These are phyloP conservation scores for Coemansia sp. DNA, from an alignment of 192 early-diverging fungal species.

Conservation along the genomic window DNA sequence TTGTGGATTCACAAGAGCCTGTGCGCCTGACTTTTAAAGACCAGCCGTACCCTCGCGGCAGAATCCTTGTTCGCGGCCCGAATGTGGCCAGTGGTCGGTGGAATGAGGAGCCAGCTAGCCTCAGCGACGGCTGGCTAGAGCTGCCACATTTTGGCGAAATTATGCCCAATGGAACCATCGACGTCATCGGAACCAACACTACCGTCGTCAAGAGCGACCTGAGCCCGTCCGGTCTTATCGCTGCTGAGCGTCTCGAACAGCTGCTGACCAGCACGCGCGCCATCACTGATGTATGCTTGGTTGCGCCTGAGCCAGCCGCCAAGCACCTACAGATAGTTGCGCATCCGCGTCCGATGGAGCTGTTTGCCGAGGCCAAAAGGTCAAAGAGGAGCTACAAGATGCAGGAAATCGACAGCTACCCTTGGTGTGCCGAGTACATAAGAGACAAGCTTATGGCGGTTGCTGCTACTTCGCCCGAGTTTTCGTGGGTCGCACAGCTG, in stretches of 20 bases:
- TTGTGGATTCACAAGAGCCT: constrained; percentile 16
- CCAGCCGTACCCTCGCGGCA: constrained; percentile 41
- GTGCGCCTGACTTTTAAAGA: constrained; percentile 20
- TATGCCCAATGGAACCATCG: constrained; percentile 44
- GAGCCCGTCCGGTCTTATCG: constrained; percentile 16
- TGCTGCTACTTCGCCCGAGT: background rate
- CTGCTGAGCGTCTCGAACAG: constrained; percentile 34
- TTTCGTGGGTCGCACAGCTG: constrained; percentile 26
- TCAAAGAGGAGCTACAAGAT: constrained; percentile 39
- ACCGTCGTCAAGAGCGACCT: constrained; percentile 18
- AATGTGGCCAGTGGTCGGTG: constrained; percentile 31
- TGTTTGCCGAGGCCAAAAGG: constrained; percentile 23
- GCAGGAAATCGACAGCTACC: constrained; percentile 28
- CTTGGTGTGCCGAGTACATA: constrained; percentile 44
- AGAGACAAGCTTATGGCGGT: constrained; percentile 31
- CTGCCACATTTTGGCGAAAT: constrained; percentile 37
- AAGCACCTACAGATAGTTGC: constrained; percentile 20
- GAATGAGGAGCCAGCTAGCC: constrained; percentile 15
- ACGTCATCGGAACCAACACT: constrained; percentile 28
- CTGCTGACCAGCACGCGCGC: constrained; percentile 27
- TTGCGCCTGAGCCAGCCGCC: constrained; percentile 7
- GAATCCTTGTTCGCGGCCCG: constrained; percentile 41
- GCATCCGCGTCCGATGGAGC: constrained; percentile 42
- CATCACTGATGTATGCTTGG: constrained; percentile 32
- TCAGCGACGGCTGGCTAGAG: constrained; percentile 38